phyloP scores from a whole-genome alignment of 2,329 filamentous ascomycete genomes.

The Verticillium klebahnii region DNA sequence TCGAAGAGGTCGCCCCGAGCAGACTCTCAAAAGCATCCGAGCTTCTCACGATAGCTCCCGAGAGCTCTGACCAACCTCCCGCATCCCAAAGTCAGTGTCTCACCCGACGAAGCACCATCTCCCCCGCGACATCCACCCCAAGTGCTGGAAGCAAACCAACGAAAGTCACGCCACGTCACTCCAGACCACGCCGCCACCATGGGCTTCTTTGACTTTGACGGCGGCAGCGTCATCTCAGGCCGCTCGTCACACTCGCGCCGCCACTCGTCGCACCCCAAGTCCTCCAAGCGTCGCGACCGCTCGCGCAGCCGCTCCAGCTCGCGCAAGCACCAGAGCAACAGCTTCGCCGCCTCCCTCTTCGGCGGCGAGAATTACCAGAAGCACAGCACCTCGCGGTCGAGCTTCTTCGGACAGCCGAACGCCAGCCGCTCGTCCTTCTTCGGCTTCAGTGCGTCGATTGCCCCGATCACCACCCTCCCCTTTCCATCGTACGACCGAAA shows the following conservation, averaged over 20 bases:
- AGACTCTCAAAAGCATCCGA: neutral
- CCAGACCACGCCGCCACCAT: neutral
- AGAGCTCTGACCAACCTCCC: neutral
- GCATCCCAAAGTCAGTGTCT: neutral
- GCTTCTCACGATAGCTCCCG: neutral
- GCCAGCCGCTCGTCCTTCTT: constrained; percentile 42
- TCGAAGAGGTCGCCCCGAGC: neutral
- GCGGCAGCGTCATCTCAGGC: constrained; percentile 11
- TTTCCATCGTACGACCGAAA: neutral
- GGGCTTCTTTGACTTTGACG: constrained; percentile 14
- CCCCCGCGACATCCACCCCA: too few species aligned
- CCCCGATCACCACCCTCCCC: neutral
- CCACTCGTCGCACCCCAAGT: constrained; percentile 11
- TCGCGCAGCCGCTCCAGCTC: constrained; percentile 33
- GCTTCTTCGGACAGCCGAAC: constrained; percentile 44
- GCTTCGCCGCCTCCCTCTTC: constrained; percentile 36
- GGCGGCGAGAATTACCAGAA: constrained; percentile 29
- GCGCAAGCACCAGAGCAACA: constrained; percentile 29
- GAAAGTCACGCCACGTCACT: neutral
- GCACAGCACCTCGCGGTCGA: constrained; percentile 36
- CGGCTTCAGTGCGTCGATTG: constrained; percentile 27
- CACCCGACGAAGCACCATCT: neutral
- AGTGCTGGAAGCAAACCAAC: neutral
- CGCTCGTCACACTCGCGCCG: constrained; percentile 13
- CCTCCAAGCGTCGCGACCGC: constrained; percentile 31